Conservation (phyloP, 139 green algal species). For the Chlamydomonas incerta region DNA sequence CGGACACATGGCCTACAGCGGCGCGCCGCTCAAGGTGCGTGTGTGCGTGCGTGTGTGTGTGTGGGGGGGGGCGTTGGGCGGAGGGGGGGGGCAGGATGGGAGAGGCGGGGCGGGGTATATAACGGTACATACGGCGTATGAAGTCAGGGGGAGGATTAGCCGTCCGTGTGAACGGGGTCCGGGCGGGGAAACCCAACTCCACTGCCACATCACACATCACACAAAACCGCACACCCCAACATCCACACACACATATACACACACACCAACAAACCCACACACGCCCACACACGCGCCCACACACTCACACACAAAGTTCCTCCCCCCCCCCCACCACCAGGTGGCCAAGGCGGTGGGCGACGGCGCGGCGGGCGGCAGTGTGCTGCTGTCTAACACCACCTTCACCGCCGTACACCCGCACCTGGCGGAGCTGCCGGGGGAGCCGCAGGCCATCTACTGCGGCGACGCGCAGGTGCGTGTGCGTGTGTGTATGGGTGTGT, state of each 20-base stretch:
- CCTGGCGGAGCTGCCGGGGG: constrained; percentile 14
- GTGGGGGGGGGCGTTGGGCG: neutral
- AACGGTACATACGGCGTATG: no score
- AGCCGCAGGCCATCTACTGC: constrained; percentile 15
- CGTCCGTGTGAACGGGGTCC: no score
- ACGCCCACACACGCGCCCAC: no score
- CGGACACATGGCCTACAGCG: constrained; percentile 48
- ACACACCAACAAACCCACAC: no score
- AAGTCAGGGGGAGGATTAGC: no score
- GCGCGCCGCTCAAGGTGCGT: constrained; percentile 26
- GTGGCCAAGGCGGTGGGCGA: constrained; percentile 32
- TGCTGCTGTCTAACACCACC: constrained; percentile 32
- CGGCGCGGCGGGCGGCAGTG: constrained; percentile 20
- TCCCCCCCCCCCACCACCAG: neutral
- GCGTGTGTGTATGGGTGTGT: neutral
- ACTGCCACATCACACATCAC: no score
- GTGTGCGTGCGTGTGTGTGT: neutral
- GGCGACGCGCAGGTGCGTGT: constrained; percentile 12
- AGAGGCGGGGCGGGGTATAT: neutral
- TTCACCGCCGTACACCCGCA: constrained; percentile 7
- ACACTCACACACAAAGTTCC: neutral
- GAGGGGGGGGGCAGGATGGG: neutral
- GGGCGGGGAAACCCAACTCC: no score
- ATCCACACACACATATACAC: no score
- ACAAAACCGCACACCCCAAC: no score